Evolutionary conservation across 2,329 filamentous ascomycete genomes (phyloP), one percentile per base, ranked within the genome.

Genomic region (Neonectria ditissima): DNA sequence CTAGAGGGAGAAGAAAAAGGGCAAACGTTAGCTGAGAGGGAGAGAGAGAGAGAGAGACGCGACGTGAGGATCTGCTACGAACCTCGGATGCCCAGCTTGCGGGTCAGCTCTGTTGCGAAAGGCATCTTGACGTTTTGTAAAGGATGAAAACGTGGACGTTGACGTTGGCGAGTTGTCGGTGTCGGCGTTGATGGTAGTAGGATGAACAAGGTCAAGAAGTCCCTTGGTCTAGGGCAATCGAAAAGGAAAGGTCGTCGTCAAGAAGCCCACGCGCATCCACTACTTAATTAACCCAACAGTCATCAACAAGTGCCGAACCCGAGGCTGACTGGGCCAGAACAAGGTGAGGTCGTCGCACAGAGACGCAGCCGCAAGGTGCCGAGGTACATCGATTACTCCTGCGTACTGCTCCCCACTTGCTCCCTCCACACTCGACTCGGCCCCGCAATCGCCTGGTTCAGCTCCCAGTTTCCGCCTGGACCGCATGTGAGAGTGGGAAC

Each of bases 81-180:
- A 81, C 80, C 80, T 76, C 79, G 80, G 74, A 88, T 88, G 79
- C 86, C 86, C 73, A 88, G 82, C 50, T 81, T 82, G 74, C 84
- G 83, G 61, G 86, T 88, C 65, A 88, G 78, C 72, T 86, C 84
- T 65, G 86, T 88, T 69, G 86, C 76, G 77, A 87, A 83, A 73
- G 86, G 84, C 86, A 88, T 88, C 62, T 67, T 80, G 71, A 63
- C 47, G 47, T 32, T 16, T n/a, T n/a, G n/a, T n/a, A n/a, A n/a
- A n/a, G n/a, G n/a, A n/a, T n/a, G n/a, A n/a, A n/a, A n/a, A 16
- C 24, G 26, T 10, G 18, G 13, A 20, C 39, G 44, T 47, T 28
- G 43, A 24, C 24, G 32, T 37, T 16, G n/a, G 26, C 7, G 44
- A n/a, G 4, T 26, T 34, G 30, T 13, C 13, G 37, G 13, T n/a